These are phyloP conservation scores for Nitzschia palea DNA, from an alignment of 108 stramenopile genomes.

Conservation along the genomic window DNA sequence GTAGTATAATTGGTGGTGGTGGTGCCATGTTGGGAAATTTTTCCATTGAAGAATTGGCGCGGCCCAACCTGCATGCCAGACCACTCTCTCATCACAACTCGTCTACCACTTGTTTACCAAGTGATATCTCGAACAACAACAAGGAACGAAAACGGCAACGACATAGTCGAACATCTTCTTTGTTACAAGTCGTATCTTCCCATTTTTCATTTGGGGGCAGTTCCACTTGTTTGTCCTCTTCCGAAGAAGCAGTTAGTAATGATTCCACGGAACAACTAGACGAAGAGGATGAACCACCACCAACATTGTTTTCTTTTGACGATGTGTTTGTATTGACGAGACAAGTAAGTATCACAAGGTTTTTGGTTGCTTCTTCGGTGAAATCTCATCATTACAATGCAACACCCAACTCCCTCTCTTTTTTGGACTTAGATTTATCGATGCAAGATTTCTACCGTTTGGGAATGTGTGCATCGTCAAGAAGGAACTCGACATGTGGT, in stretches of 20 bases:
- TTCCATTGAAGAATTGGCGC: slow-evolving; percentile 17
- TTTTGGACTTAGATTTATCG: slow-evolving; percentile 4
- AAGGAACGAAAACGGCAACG: not conserved
- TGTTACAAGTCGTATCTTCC: not conserved
- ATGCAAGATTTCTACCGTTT: slow-evolving; percentile 19
- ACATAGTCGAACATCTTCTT: not conserved
- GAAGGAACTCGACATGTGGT: slow-evolving; percentile 22
- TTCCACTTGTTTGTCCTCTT: too few relatives aligned
- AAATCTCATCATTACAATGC: not conserved
- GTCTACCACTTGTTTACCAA: too few relatives aligned
- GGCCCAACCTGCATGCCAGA: not conserved
- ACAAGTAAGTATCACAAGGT: slow-evolving; percentile 17
- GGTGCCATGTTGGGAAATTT: slow-evolving; percentile 6
- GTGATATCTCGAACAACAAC: too few relatives aligned
- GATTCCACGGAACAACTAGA: too few relatives aligned
- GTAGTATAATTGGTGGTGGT: not conserved
- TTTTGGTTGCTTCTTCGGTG: not conserved
- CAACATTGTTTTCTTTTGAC: slow-evolving; percentile 2
- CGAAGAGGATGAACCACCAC: not conserved
- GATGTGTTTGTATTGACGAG: slow-evolving; percentile 26
- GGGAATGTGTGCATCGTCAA: slow-evolving; percentile 33
- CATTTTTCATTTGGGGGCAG: too few relatives aligned
- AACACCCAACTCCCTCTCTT: not conserved
- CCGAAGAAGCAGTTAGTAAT: too few relatives aligned
- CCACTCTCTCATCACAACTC: too few relatives aligned